Base-by-base conservation (phyloP, 441 rosid species). In the Croton laevigatus region DNA sequence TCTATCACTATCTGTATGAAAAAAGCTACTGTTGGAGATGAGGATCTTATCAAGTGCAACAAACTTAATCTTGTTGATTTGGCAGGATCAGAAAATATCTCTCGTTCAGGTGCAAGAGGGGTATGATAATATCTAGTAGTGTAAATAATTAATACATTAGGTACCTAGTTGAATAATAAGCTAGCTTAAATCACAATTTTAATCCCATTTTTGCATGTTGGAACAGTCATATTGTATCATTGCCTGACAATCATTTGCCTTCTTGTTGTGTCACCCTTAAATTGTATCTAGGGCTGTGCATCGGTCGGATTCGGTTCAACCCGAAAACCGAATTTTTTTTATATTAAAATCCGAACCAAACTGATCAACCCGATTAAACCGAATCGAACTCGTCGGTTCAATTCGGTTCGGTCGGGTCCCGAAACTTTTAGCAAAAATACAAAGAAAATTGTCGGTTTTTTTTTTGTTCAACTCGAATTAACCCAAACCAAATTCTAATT, bases 61-160 rank as follows among this genome's bases (percentile, higher is more conserved):
- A 94, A 91, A 86, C 97, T 94, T 75, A 89, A 91, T 77, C 97
- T 94, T 76, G 98, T 94, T 75, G 98, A 94, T 87, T 78, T 94
- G 85, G 98, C 98, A 17, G 98, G 98, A 53, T 94, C 98, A 16
- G 98, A 94, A 75, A 94, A 94, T 68, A 90, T 94, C 71, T 88
- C 89, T 44, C 89, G 97, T 10, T 91, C 96, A 10, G 98, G 97
- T 70, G 86, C 97, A 69, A 77, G 97, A 66, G 98, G 90, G 90
- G 93, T 86, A 72, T 19, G 55, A 51, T 17, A 17, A 65, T 23
- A 16, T 52, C 22, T 52, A 19, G 8, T 52, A 19, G 6, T n/a
- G 57, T 22, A 52, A 17, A 52, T 3, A 52, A 6, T 17, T 23
- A n/a, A n/a, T n/a, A n/a, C 57, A 52, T n/a, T 52, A n/a, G 23